phyloP scores from a whole-genome alignment of 140 eudicot species.

The Bidens hawaiensis region DNA sequence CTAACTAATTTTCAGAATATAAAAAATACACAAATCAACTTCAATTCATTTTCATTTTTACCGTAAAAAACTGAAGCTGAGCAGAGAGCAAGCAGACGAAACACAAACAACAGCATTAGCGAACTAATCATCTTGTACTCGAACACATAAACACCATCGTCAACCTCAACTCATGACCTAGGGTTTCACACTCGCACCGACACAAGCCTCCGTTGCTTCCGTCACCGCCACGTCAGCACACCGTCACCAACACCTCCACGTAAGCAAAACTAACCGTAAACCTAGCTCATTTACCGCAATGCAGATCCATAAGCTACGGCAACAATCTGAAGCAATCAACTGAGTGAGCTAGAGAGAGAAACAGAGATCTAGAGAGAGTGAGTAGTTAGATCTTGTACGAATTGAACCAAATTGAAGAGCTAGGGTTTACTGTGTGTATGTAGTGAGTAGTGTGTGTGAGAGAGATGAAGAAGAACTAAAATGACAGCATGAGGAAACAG shows the following conservation, averaged over 20 bases:
- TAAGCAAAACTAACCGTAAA: conserved; percentile 10
- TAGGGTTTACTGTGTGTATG: conserved; percentile 19
- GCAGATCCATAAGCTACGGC: conserved; percentile 52
- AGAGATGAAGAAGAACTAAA: conserved; percentile 26
- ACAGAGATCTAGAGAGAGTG: conserved; percentile 15
- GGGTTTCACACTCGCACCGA: conserved; percentile 49
- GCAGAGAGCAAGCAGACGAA: conserved; percentile 39
- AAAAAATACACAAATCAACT: no score
- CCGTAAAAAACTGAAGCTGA: conserved; percentile 47
- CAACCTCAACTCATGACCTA: conserved; percentile 32
- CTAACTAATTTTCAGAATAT: conserved; percentile 10
- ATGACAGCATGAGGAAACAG: conserved; percentile 27
- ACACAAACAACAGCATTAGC: conserved; percentile 40
- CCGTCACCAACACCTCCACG: conserved; percentile 11
- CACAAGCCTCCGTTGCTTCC: conserved; percentile 24
- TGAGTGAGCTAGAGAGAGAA: conserved; percentile 23
- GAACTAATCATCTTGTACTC: conserved; percentile 39
- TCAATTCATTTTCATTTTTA: no score
- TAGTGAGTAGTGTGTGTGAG: conserved; percentile 30
- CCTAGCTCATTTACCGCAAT: conserved; percentile 36
- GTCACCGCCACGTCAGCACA: conserved; percentile 10
- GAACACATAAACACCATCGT: conserved; percentile 43
- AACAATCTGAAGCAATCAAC: conserved; percentile 11
- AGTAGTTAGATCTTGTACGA: conserved; percentile 21
- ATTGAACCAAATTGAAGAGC: conserved; percentile 1